Base-by-base conservation (phyloP, 2,329 filamentous ascomycete genomes). In the Calonectria crousiana region DNA sequence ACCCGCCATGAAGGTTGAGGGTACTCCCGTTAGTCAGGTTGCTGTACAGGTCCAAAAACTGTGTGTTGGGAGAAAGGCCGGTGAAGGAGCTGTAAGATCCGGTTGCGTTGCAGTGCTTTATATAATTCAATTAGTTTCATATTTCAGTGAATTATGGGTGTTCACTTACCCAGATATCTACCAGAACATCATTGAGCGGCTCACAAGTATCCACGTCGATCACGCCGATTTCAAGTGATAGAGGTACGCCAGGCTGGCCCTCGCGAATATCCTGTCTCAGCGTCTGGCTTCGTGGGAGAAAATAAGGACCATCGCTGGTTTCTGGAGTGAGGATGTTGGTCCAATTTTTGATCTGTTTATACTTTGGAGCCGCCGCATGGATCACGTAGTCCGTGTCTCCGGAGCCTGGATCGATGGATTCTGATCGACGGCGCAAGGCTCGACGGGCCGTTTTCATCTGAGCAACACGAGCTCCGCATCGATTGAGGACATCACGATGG, bases 211-310 rank as follows among this genome's bases (percentile, higher is more conserved):
- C 62, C 6, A 72, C 36, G 16, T 72, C 64, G 1, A 72, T 51
- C 1, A 72, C 52, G 4, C 70, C 70, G 13, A 72, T 64, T 28
- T 75, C 67, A 1, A 75, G 49, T 20, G 67, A 62, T 4, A 75
- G 52, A 20, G 73, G 73, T 4, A 75, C 73, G 0, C 73, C 73
- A 9, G 53, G 51, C n/a, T 75, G 51, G 5, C 58, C 53, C 18
- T 75, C 71, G 5, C 71, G 49, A 18, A 75, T 69, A 38, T 75
- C 67, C n/a, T 75, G 73, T 11, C 73, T 67, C 6, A 75, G 47
- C 13, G 67, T 73, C 26, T 75, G 70, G 16, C 66, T 70, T 23
- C 73, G 34, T 3, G 73, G 73, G 3, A 69, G 28, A 38, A 67
- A 75, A 26, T 73, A 73, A 6, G 73, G 73, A 0, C 73, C 73